Evolutionary conservation across 257 asterid species (phyloP).

Genomic region (Ballota nigra): DNA sequence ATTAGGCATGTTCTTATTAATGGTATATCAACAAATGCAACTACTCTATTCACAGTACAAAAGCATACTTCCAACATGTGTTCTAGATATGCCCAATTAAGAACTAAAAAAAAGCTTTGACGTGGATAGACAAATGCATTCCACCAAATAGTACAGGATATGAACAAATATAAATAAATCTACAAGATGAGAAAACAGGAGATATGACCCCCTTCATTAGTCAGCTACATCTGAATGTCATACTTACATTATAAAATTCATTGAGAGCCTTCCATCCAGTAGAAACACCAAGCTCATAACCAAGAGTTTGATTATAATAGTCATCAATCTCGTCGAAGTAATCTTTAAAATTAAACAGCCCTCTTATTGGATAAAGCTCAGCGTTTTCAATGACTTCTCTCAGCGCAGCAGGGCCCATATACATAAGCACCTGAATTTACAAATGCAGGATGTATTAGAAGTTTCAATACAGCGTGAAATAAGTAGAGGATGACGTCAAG

Average conservation of each 20-base stretch:
- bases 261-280: constrained; percentile 95
- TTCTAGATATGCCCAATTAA: neutral
- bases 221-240: constrained; percentile 1
- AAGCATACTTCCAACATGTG: neutral
- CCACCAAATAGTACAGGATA: neutral
- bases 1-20: neutral
- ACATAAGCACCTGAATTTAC: constrained; percentile 73
- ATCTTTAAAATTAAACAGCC: constrained; percentile 77
- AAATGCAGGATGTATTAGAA: constrained; percentile 9
- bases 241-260: constrained; percentile 75
- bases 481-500: neutral
- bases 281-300: constrained; percentile 83
- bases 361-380: constrained; percentile 88
- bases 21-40: neutral
- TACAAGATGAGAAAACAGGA: neutral
- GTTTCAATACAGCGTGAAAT: neutral
- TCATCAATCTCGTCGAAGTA: constrained; percentile 70
- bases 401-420: constrained; percentile 78
- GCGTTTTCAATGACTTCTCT: constrained; percentile 76
- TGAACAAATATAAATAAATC: neutral
- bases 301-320: constrained; percentile 79
- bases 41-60: neutral
- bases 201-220: neutral
- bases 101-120: neutral
- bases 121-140: neutral